phyloP scores from a whole-genome alignment of 1,139 yeast species.

The Magnusiomyces suaveolens region DNA sequence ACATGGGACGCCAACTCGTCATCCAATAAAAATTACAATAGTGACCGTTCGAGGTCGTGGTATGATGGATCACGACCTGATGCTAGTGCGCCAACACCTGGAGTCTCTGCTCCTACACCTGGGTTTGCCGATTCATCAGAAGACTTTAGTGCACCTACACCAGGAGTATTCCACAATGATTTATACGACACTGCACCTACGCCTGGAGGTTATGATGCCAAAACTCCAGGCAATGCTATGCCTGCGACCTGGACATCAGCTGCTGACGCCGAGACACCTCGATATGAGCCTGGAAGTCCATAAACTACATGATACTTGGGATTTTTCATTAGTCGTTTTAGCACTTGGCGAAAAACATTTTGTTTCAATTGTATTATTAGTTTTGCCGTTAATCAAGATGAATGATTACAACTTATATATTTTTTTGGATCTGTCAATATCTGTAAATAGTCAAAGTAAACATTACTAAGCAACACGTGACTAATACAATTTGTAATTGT shows the following conservation, averaged over 20 bases:
- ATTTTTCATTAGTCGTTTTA: too few relatives aligned
- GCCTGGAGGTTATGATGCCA: conserved; percentile 35
- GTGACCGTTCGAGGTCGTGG: conserved; percentile 17
- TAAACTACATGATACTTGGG: not conserved
- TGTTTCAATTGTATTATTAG: too few relatives aligned
- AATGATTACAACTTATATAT: too few relatives aligned
- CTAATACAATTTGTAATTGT: too few relatives aligned
- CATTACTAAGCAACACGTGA: too few relatives aligned
- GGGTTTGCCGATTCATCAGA: conserved; percentile 40
- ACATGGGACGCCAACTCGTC: conserved; percentile 28
- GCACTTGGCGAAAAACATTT: too few relatives aligned
- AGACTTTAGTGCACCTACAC: conserved; percentile 32
- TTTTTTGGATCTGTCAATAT: too few relatives aligned
- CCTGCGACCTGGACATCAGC: conserved; percentile 33
- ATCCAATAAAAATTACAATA: conserved; percentile 20
- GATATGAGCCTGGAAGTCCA: conserved; percentile 9
- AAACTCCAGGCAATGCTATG: conserved; percentile 38
- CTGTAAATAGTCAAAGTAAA: too few relatives aligned
- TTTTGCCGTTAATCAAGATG: too few relatives aligned
- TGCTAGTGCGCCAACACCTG: conserved; percentile 41
- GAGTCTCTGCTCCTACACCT: conserved; percentile 33
- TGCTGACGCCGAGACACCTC: conserved; percentile 32
- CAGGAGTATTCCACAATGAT: conserved; percentile 37
- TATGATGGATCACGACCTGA: conserved; percentile 18
- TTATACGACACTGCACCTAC: conserved; percentile 37